phyloP scores from a whole-genome alignment of 1,284 basidiomycete genomes.

The Somion occarium region DNA sequence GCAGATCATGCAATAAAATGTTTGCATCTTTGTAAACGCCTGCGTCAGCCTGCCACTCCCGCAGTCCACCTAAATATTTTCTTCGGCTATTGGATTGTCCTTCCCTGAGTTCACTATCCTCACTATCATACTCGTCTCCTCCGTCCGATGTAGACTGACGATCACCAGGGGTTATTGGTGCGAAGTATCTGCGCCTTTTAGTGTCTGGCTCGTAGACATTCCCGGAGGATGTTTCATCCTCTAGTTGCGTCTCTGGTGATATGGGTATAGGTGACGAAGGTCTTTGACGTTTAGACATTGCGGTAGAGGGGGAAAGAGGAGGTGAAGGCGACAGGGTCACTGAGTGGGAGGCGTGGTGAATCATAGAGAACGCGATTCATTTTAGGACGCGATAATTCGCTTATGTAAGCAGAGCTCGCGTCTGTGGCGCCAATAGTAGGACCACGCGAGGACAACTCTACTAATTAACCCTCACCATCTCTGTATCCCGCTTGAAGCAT shows the following conservation, averaged over 20 bases:
- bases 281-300: slow-evolving; percentile 69
- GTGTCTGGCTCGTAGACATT: slow-evolving; percentile 23
- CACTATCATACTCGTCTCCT: slow-evolving; percentile 22
- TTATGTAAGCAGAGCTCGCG: neutral
- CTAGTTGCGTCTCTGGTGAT: slow-evolving; percentile 30
- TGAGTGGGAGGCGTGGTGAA: slow-evolving; percentile 11
- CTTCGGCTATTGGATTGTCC: slow-evolving; percentile 3
- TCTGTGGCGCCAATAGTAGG: neutral
- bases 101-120: slow-evolving; percentile 1
- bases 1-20: slow-evolving; percentile 59
- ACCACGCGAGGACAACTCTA: too few species aligned
- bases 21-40: slow-evolving; percentile 54
- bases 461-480: too few species aligned
- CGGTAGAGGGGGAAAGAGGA: neutral
- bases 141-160: slow-evolving; percentile 23
- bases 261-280: slow-evolving; percentile 44
- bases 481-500: neutral
- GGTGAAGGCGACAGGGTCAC: neutral
- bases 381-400: neutral
- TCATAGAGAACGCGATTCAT: neutral
- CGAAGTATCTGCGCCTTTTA: slow-evolving; percentile 31
- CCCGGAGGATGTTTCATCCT: slow-evolving; percentile 14
- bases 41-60: slow-evolving; percentile 21
- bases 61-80: slow-evolving; percentile 18
- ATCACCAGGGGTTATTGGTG: slow-evolving; percentile 19